phyloP scores from a whole-genome alignment of 2,329 filamentous ascomycete genomes.

The Colletotrichum sp. region DNA sequence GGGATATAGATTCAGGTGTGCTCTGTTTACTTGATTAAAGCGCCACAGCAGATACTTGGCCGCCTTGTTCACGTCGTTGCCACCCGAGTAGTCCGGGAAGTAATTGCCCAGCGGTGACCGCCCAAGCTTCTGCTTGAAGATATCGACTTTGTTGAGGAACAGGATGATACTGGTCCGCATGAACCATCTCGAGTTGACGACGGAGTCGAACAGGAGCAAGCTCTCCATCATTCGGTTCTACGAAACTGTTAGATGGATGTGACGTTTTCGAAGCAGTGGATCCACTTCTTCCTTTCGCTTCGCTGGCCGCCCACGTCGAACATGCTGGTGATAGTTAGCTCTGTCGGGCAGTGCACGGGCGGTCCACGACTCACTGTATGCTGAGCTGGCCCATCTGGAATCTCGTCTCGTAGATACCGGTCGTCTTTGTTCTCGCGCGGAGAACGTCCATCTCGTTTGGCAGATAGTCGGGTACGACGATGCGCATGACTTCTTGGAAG shows the following conservation, averaged over 20 bases:
- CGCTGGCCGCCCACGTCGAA: slow-evolving; percentile 98
- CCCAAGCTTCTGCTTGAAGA: slow-evolving; percentile 93
- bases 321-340: slow-evolving; percentile 70
- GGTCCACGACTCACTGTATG: slow-evolving; percentile 79
- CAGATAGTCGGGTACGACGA: slow-evolving; percentile 84
- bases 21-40: slow-evolving; percentile 97
- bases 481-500: slow-evolving; percentile 89
- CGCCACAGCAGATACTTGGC: slow-evolving; percentile 98
- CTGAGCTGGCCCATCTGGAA: slow-evolving; percentile 99
- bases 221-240: slow-evolving; percentile 99
- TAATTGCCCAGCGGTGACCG: slow-evolving; percentile 92
- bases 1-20: slow-evolving; percentile 94
- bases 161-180: slow-evolving; percentile 98
- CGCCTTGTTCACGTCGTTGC: slow-evolving; percentile 96
- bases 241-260: slow-evolving; percentile 74
- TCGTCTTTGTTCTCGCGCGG: slow-evolving; percentile 95
- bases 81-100: slow-evolving; percentile 97
- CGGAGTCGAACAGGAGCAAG: slow-evolving; percentile 93
- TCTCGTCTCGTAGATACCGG: slow-evolving; percentile 97
- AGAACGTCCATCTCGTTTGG: slow-evolving; percentile 95
- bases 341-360: neutral
- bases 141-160: slow-evolving; percentile 98
- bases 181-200: slow-evolving; percentile 99
- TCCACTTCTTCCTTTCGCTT: slow-evolving; percentile 99
- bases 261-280: slow-evolving; percentile 99